Base-by-base conservation (phyloP, 2,329 filamentous ascomycete species). In the Penicillium polonicum region DNA sequence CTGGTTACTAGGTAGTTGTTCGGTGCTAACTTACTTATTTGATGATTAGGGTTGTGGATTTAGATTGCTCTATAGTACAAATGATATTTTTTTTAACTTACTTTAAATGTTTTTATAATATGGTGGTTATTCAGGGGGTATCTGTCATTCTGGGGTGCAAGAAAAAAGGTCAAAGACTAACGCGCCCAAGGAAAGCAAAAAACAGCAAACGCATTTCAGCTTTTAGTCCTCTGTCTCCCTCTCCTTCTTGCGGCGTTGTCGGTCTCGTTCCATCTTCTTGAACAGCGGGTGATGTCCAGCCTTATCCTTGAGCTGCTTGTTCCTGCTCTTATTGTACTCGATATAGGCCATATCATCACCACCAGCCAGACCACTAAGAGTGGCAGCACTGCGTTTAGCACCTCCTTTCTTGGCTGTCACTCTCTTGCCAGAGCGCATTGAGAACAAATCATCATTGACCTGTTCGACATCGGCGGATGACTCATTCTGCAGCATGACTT, bases 301-400 rank as follows among this genome's bases (percentile, higher is more conserved):
- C 67, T 85, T 84, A 70, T 85, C 83, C 78, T 87, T 88, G 68
- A 87, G 74, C 62, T 82, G 80, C 76, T 86, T 87, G 69, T 90
- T 91, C 63, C 83, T 81, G 66, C 82, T 86, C 79, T 87, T 88
- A 74, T 90, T 91, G 75, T 90, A 88, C 74, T 93, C 90, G 56
- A 91, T 86, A 72, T 93, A 97, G n/a, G 93, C 92, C 94, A 99
- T 97, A 71, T 95, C 91, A 71, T 96, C 90, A 0, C 92, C 94
- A 57, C 94, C 94, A 55, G 90, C 91, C 55, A 97, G 82, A 66
- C 95, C 92, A 50, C 88, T 88, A 55, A 99, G 81, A 13, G 87
- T 91, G 25, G 92, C 93, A 0, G 92, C 94, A 29, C 89, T 95
- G 59, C 94, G 84, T 63, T 88, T 85, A 1, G 88, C 89, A 2